Evolutionary conservation across 805 yeast species (phyloP).

Genomic region (Starmerella cellae): DNA sequence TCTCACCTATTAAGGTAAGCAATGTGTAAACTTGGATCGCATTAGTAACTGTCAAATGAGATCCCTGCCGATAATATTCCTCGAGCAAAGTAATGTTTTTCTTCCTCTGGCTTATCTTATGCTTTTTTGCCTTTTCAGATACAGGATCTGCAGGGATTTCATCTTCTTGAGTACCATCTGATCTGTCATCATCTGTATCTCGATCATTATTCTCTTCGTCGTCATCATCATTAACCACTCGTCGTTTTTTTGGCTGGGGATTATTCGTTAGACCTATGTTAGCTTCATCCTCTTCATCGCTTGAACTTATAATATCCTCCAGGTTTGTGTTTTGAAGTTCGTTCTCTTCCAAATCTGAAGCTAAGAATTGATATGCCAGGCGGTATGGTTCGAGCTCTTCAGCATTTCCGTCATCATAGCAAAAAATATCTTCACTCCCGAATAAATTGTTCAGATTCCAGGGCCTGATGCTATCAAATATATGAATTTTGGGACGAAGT

Average conservation of each 20-base stretch:
- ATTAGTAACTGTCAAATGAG: constrained; percentile 58
- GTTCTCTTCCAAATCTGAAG: constrained; percentile 24
- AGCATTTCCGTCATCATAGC: constrained; percentile 77
- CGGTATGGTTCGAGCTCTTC: constrained; percentile 46
- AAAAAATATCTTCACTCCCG: constrained; percentile 59
- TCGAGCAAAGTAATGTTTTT: constrained; percentile 42
- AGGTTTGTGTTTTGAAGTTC: constrained; percentile 7
- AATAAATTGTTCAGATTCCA: constrained; percentile 91
- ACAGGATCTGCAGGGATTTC: constrained; percentile 8
- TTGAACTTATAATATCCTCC: neutral
- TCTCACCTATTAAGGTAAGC: constrained; percentile 70
- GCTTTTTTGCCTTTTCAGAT: constrained; percentile 3
- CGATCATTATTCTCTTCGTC: constrained; percentile 16
- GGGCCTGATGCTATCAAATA: constrained; percentile 87
- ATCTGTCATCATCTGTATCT: neutral
- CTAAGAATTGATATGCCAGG: constrained; percentile 41
- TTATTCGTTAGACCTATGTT: constrained; percentile 12
- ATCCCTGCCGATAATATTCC: constrained; percentile 71
- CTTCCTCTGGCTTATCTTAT: constrained; percentile 13
- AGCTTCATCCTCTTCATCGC: constrained; percentile 2
- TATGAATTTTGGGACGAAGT: constrained; percentile 44
- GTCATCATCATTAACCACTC: constrained; percentile 3
- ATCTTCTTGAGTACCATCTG: constrained; percentile 17
- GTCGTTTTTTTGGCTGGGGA: constrained; percentile 2
- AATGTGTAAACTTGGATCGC: constrained; percentile 72